Evolutionary conservation across 441 rosid species (phyloP), one percentile per base, ranked within the genome.

Genomic region (Cnidoscolus chayamansa): DNA sequence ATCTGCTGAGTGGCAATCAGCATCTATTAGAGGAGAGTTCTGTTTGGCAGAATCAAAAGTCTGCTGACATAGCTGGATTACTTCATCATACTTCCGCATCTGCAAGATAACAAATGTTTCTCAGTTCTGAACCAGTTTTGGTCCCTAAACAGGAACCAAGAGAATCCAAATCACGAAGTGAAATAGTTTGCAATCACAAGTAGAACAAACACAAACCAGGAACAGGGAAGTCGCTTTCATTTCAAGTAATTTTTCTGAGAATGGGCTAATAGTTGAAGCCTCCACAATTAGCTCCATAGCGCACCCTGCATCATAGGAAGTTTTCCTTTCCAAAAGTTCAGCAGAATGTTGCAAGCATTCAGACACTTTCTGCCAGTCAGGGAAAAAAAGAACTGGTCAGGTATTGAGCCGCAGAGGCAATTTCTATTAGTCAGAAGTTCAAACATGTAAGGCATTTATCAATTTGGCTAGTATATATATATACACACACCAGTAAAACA

Each of bases 21-120:
- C 63, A 75, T 74, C 63, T 31, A 72, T 12, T 43, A 73, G 72
- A 75, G 74, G 83, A 72, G 84, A 84, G 79, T 87, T 90, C 76
- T 83, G 88, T 79, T 80, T 85, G 32, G 97, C 94, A 76, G 89
- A 81, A 84, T 88, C 88, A 65, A 85, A 67, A 66, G 97, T 88
- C 86, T 88, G 90, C 73, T 87, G 92, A 76, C 96, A 92, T 57
- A 94, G 82, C 80, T 82, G 88, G 84, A 92, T 89, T 58, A 85
- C 88, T 79, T 88, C 99, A 82, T 89, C 95, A 73, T 88, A 92
- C 81, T 83, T 89, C 76, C 74, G 87, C 78, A 92, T 80, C 99
- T 92, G 98, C 69, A 51, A 77, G 66, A 81, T 55, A 67, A 74
- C 68, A 74, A 61, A 67, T 67, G 75, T 76, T 76, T 56, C 59